Evolutionary conservation across 495 filamentous ascomycete genomes (phyloP).

Genomic region (Penicillium flavigenum): DNA sequence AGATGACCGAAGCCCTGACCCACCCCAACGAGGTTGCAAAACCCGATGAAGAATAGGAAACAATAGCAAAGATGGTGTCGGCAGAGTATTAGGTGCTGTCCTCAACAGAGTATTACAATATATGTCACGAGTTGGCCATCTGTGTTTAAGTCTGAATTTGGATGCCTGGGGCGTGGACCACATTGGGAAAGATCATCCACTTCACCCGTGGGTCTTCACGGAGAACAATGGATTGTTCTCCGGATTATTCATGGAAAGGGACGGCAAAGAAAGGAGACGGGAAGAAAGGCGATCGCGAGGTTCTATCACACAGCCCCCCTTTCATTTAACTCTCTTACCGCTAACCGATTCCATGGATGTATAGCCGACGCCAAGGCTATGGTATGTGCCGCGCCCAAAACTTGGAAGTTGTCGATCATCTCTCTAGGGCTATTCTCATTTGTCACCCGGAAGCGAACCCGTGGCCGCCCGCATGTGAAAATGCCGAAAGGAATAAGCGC

Average conservation of each 20-base stretch:
- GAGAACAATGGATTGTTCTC: background rate
- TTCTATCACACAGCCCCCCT: background rate
- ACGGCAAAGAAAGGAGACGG: background rate
- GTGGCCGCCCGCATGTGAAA: background rate
- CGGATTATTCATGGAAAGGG: background rate
- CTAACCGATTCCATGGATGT: background rate
- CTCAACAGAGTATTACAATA: background rate
- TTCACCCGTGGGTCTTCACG: background rate
- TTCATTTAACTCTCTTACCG: background rate
- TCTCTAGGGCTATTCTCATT: background rate
- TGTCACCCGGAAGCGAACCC: background rate
- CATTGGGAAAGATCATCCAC: constrained; percentile 3
- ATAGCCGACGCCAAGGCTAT: too few species aligned
- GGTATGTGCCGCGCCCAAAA: too few species aligned
- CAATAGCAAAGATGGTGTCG: too few species aligned
- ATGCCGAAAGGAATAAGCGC: background rate
- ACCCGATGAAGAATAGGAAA: too few species aligned
- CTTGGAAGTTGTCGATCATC: background rate
- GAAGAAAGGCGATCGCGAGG: too few species aligned
- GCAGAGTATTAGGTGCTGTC: too few species aligned
- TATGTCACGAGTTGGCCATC: background rate
- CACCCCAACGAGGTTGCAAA: too few species aligned
- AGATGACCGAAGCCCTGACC: too few species aligned
- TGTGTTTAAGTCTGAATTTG: too few species aligned
- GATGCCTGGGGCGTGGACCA: background rate